Conservation (phyloP, 2,329 filamentous ascomycete species). For the Fusarium humuli region DNA sequence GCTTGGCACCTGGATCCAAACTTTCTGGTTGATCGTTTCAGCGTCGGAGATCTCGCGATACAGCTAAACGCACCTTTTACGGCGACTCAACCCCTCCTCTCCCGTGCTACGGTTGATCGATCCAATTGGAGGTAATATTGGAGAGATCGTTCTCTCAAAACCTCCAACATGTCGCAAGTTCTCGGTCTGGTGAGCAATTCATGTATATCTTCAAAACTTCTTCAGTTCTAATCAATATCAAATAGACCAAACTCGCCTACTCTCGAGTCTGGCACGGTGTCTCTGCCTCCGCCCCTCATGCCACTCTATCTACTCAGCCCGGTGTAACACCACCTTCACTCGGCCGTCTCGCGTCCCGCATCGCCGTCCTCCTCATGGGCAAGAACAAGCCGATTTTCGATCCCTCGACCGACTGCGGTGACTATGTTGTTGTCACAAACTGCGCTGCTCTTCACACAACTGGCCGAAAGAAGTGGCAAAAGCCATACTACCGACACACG, state of each 20-base stretch:
- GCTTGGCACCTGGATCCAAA: constrained; percentile 44
- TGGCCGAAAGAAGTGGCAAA: constrained; percentile 92
- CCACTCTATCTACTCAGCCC: constrained; percentile 68
- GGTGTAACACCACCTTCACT: constrained; percentile 79
- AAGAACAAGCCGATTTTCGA: constrained; percentile 99
- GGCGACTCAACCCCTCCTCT: constrained; percentile 20
- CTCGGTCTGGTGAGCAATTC: constrained; percentile 73
- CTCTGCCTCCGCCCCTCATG: constrained; percentile 76
- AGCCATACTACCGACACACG: constrained; percentile 95
- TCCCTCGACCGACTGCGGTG: constrained; percentile 97
- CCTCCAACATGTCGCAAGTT: constrained; percentile 78
- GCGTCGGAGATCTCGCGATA: constrained; percentile 36
- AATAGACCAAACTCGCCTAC: constrained; percentile 93
- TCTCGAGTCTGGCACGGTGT: constrained; percentile 92
- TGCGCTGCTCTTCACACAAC: constrained; percentile 89
- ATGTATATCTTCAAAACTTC: constrained; percentile 15
- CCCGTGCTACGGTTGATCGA: constrained; percentile 20
- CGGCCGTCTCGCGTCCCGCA: constrained; percentile 87
- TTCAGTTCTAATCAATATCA: constrained; percentile 22
- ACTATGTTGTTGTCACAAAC: constrained; percentile 95
- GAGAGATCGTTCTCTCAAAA: constrained; percentile 37
- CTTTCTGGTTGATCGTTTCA: constrained; percentile 39
- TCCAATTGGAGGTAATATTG: constrained; percentile 22
- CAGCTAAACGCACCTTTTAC: constrained; percentile 36
- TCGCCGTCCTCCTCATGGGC: constrained; percentile 91